Conservation (phyloP, 495 filamentous ascomycete genomes). For the Aspergillus mulundensis region DNA sequence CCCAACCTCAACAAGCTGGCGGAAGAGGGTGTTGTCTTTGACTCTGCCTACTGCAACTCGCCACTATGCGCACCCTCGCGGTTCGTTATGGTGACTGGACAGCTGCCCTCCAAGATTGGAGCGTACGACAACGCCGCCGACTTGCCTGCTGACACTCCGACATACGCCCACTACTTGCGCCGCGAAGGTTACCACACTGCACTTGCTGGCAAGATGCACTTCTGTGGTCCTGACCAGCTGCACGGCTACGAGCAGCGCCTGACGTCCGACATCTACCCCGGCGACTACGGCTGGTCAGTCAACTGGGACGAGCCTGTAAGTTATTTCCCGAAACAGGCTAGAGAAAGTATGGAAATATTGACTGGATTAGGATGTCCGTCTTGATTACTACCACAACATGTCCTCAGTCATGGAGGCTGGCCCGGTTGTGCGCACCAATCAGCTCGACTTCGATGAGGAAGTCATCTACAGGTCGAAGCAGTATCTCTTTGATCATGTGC, state of each 20-base stretch:
- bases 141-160: slow-evolving; percentile 70
- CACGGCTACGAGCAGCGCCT: slow-evolving; percentile 85
- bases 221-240: slow-evolving; percentile 80
- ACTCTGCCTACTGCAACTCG: slow-evolving; percentile 84
- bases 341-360: slow-evolving; percentile 11
- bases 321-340: slow-evolving; percentile 4
- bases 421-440: slow-evolving; percentile 77
- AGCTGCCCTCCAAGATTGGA: slow-evolving; percentile 79
- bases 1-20: slow-evolving; percentile 81
- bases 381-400: slow-evolving; percentile 92
- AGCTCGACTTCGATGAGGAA: slow-evolving; percentile 92
- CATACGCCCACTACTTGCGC: slow-evolving; percentile 87
- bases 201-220: slow-evolving; percentile 92
- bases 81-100: slow-evolving; percentile 84
- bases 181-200: slow-evolving; percentile 81
- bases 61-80: slow-evolving; percentile 85
- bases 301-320: slow-evolving; percentile 78
- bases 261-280: slow-evolving; percentile 90
- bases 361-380: slow-evolving; percentile 57
- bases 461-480: slow-evolving; percentile 81
- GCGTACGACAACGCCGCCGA: slow-evolving; percentile 83
- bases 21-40: slow-evolving; percentile 72
- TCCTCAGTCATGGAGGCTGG: slow-evolving; percentile 84
- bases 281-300: slow-evolving; percentile 84
- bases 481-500: slow-evolving; percentile 79